Conservation (phyloP, 1,284 basidiomycete species). For the Vanrija sp. region DNA sequence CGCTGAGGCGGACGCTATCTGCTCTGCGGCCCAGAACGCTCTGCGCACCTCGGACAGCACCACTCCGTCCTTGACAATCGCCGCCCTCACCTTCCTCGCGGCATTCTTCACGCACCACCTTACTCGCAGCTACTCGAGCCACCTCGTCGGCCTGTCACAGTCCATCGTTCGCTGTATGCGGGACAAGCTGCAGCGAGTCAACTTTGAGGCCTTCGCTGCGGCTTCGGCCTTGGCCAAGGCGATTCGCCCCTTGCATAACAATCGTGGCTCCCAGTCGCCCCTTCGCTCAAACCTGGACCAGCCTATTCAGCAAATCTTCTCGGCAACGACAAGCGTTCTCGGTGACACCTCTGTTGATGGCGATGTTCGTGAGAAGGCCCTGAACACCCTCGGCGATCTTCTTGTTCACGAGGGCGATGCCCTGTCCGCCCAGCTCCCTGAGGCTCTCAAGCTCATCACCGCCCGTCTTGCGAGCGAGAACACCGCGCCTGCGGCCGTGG, state of each 20-base stretch:
- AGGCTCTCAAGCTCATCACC: slow-evolving; percentile 63
- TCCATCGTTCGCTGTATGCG: slow-evolving; percentile 67
- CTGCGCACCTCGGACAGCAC: slow-evolving; percentile 55
- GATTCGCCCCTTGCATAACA: slow-evolving; percentile 36
- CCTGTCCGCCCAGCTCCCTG: slow-evolving; percentile 43
- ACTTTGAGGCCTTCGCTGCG: slow-evolving; percentile 69
- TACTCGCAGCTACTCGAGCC: slow-evolving; percentile 60
- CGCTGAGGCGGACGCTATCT: slow-evolving; percentile 59
- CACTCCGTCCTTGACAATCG: slow-evolving; percentile 70
- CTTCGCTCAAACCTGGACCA: slow-evolving; percentile 29
- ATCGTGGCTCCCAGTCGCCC: slow-evolving; percentile 32
- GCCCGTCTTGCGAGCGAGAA: slow-evolving; percentile 63
- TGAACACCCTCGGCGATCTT: slow-evolving; percentile 77
- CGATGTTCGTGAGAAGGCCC: slow-evolving; percentile 78
- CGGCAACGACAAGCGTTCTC: slow-evolving; percentile 67
- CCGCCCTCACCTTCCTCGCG: slow-evolving; percentile 76
- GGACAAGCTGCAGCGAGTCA: slow-evolving; percentile 52
- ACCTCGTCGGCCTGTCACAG: slow-evolving; percentile 64
- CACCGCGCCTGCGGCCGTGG: slow-evolving; percentile 52
- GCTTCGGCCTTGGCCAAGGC: slow-evolving; percentile 52
- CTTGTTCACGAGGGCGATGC: slow-evolving; percentile 80
- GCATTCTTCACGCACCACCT: slow-evolving; percentile 79
- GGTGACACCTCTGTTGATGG: slow-evolving; percentile 80
- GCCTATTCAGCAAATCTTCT: slow-evolving; percentile 68
- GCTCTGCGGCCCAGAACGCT: slow-evolving; percentile 37